A percentile compares a stretch with the other conserved stretches of the same genome.
phyloP scores from a whole-genome alignment of 2,329 filamentous ascomycete genomes.

The Xylaria sp. region DNA sequence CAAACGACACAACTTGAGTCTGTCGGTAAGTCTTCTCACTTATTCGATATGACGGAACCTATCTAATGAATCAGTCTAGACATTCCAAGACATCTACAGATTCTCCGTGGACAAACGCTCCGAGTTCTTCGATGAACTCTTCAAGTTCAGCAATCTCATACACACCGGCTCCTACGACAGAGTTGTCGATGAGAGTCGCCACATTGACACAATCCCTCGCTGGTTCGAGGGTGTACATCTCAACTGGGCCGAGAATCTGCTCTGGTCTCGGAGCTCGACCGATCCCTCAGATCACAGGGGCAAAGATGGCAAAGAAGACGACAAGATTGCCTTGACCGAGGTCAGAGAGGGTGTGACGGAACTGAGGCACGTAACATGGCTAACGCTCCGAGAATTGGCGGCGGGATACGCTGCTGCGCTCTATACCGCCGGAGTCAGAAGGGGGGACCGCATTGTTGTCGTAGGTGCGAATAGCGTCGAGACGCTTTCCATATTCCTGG shows the following conservation, averaged over 20 bases:
- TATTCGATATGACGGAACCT: not conserved
- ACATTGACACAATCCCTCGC: conserved; percentile 64
- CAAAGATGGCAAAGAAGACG: conserved; percentile 62
- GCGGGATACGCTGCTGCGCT: conserved; percentile 61
- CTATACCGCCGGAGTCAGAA: conserved; percentile 57
- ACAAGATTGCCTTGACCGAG: conserved; percentile 65
- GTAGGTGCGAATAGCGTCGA: conserved; percentile 72
- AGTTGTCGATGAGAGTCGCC: conserved; percentile 63
- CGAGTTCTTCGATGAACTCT: conserved; percentile 62
- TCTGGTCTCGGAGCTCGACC: conserved; percentile 50
- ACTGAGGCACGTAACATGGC: conserved; percentile 59
- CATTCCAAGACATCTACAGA: conserved; percentile 63
- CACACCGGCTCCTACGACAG: conserved; percentile 53
- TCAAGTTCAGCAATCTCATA: conserved; percentile 55
- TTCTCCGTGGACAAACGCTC: conserved; percentile 60
- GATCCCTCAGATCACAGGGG: conserved; percentile 41
- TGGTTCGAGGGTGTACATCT: conserved; percentile 73
- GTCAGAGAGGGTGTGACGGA: conserved; percentile 61
- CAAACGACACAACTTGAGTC: conserved; percentile 45
- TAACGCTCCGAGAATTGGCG: conserved; percentile 54
- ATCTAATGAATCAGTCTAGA: conserved; percentile 37
- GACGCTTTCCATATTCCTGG: conserved; percentile 66
- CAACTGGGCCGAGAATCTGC: conserved; percentile 76
- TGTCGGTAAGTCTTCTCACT: conserved; percentile 46
- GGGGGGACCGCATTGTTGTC: conserved; percentile 69